A percentile compares a stretch with the other conserved stretches of the same genome.
Conservation (phyloP, 129 eudicot species). For the Scalesia atractyloides region DNA sequence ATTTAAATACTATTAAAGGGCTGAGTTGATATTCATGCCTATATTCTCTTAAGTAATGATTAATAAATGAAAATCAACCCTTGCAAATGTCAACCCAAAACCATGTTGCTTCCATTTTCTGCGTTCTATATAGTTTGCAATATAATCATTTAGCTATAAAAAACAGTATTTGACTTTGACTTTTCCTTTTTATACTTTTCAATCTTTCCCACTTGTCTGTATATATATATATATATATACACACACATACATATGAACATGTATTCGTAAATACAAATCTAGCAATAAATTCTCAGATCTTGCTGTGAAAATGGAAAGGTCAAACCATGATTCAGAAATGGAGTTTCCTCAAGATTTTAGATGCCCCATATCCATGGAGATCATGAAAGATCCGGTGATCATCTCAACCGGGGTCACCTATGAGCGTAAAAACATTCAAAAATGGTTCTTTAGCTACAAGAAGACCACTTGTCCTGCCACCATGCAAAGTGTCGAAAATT, state of each 20-base stretch:
- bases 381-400: constrained; percentile 73
- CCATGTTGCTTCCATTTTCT: constrained; percentile 31
- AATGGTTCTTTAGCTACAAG: constrained; percentile 53
- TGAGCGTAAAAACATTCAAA: constrained; percentile 56
- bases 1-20: neutral
- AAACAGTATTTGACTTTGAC: constrained; percentile 29
- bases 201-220: constrained; percentile 3
- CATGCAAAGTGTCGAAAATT: constrained; percentile 46
- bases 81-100: constrained; percentile 4
- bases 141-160: neutral
- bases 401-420: constrained; percentile 71
- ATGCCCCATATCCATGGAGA: constrained; percentile 83
- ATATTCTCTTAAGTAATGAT: neutral
- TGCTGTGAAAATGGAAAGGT: neutral
- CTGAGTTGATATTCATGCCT: neutral
- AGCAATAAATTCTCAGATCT: neutral
- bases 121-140: constrained; percentile 16
- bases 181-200: constrained; percentile 20
- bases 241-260: constrained; percentile 13
- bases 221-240: no score
- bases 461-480: constrained; percentile 67
- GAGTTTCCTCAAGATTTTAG: constrained; percentile 62
- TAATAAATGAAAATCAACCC: neutral
- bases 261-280: constrained; percentile 8
- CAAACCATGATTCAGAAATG: constrained; percentile 31